phyloP scores from a whole-genome alignment of 139 green algal genomes.

The Volvox reticuliferus region DNA sequence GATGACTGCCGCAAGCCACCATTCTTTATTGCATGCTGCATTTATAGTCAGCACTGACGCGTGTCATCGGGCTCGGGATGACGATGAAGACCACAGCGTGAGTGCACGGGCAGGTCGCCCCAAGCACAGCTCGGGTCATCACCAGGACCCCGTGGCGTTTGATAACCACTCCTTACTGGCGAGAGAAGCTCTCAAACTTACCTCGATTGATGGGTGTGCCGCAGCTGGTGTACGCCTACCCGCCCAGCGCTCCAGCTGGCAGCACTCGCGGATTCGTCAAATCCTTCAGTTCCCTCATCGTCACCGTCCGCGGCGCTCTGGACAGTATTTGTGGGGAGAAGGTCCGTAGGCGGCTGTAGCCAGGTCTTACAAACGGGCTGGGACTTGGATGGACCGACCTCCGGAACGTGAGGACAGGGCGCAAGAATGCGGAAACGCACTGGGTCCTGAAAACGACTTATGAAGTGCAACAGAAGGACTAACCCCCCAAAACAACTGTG shows the following conservation, averaged over 20 bases:
- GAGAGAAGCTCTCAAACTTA: neutral
- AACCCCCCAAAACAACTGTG: no score
- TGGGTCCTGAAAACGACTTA: no score
- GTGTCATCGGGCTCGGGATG: neutral
- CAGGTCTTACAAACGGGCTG: no score
- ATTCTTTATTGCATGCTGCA: conserved; percentile 6
- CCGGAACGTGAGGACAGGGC: no score
- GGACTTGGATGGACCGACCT: no score
- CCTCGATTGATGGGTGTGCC: neutral
- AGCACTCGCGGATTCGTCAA: conserved; percentile 8
- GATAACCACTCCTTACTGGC: neutral
- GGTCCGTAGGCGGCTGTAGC: neutral
- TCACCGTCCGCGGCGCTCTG: conserved; percentile 22
- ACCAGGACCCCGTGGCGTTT: no score
- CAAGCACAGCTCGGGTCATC: neutral
- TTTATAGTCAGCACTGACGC: conserved; percentile 45
- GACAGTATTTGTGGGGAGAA: conserved; percentile 49
- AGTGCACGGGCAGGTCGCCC: neutral
- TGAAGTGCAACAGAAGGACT: no score
- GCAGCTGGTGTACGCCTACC: conserved; percentile 39
- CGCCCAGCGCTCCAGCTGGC: neutral
- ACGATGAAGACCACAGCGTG: conserved; percentile 44
- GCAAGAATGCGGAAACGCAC: no score
- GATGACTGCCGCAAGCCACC: conserved; percentile 43
- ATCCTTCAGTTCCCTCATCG: conserved; percentile 36